Base-by-base conservation (phyloP, 2,329 filamentous ascomycete species). In the Bimuria novae-zelandiae region DNA sequence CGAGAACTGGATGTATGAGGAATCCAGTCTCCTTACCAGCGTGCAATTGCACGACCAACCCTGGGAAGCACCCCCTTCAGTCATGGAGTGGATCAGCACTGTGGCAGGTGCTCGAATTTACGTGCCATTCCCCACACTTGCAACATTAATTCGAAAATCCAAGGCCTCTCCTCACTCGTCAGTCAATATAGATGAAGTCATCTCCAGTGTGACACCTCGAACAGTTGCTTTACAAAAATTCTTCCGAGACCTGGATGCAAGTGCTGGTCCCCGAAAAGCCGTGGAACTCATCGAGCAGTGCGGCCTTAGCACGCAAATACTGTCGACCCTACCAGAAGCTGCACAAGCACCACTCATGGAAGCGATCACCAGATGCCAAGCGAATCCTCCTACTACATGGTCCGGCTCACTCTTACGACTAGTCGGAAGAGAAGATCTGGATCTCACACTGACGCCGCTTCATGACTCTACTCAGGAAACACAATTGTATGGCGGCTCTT, bases 271-370 rank as follows among this genome's bases (percentile, higher is more conserved):
- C 81, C 23, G 77, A 4, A 82, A 87, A 57, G 84, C 89, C 57
- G 88, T 95, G 2, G 87, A 94, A 67, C 80, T 87, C 21, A 87
- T 97, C 76, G 81, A 87, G 53, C 78, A 84, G 37, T 87, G 87
- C 55, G 87, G 88, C 0, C 84, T 96, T 41, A 86, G 82, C 6
- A 74, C 76, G 8, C 78, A 82, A 21, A 77, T 92, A 43, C 81
- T 97, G 14, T 90, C 96, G 57, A 92, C 89, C 0, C 78, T 97
- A 1, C 93, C 94, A 1, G 91, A 96, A 72, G 86, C 90, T 22
- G 80, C 97, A n/a, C 82, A 89, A 49, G 84, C 88, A 2, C 89
- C 90, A 0, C 79, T 97, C 12, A 88, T 89, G 68, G 92, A 97
- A 75, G 86, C 88, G 4, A 91, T 97, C 35, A 84, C 87, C n/a